phyloP scores from a whole-genome alignment of 495 filamentous ascomycete genomes.

The Niebla homalea region DNA sequence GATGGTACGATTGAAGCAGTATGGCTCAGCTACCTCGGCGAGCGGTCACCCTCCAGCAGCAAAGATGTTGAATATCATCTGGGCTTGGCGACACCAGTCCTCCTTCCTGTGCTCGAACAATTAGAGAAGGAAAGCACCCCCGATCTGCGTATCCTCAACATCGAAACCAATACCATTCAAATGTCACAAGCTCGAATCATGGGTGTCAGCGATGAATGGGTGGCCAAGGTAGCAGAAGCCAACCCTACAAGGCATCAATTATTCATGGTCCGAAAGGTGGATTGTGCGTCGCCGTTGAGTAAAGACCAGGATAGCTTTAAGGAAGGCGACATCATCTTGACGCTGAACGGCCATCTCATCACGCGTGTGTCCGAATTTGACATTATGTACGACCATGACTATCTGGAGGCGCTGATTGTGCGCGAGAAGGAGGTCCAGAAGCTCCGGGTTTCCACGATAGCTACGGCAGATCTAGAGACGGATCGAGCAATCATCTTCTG shows the following conservation, averaged over 20 bases:
- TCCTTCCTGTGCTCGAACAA: constrained; percentile 72
- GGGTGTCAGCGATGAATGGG: constrained; percentile 95
- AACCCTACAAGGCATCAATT: constrained; percentile 89
- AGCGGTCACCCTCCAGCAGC: constrained; percentile 59
- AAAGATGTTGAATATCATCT: constrained; percentile 97
- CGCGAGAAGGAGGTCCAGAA: constrained; percentile 67
- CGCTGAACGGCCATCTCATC: constrained; percentile 80
- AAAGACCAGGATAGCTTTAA: constrained; percentile 41
- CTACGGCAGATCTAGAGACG: constrained; percentile 84
- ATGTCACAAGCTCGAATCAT: constrained; percentile 98
- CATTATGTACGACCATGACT: constrained; percentile 84
- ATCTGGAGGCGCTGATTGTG: constrained; percentile 76
- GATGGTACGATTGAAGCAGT: constrained; percentile 88
- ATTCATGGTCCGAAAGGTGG: constrained; percentile 95
- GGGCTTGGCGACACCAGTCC: constrained; percentile 74
- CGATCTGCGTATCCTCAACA: constrained; percentile 74
- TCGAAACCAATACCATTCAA: constrained; percentile 87
- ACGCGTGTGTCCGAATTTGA: constrained; percentile 88
- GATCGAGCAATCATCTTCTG: constrained; percentile 87
- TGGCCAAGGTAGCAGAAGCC: constrained; percentile 68
- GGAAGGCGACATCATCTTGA: constrained; percentile 88
- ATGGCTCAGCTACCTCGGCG: constrained; percentile 93
- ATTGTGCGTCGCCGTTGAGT: constrained; percentile 45
- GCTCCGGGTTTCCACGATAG: constrained; percentile 71
- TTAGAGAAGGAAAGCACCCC: constrained; percentile 69